Percentiles rank a stretch among this genome's conserved stretches.
Conservation (phyloP, 2,329 filamentous ascomycete species). For the Paraphaeosphaeria minitans region DNA sequence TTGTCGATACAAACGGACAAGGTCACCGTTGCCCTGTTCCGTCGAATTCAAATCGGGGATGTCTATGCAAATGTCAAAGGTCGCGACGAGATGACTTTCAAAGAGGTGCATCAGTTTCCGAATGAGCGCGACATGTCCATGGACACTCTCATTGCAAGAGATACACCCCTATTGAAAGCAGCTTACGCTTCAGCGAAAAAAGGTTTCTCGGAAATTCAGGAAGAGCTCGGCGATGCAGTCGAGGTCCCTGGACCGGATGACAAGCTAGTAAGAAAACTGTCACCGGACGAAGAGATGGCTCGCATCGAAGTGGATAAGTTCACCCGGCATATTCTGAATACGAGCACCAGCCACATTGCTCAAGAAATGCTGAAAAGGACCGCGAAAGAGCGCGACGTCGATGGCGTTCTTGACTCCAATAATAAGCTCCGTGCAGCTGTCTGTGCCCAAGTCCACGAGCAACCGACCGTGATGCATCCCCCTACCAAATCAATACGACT, state of each 20-base stretch:
- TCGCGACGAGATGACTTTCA: slow-evolving; percentile 59
- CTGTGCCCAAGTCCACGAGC: slow-evolving; percentile 54
- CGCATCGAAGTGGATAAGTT: slow-evolving; percentile 50
- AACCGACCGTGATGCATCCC: slow-evolving; percentile 58
- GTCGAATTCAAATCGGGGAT: slow-evolving; percentile 58
- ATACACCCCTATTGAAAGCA: slow-evolving; percentile 54
- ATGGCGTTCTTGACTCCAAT: slow-evolving; percentile 42
- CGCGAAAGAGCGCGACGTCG: slow-evolving; percentile 33
- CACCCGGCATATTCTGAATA: slow-evolving; percentile 42
- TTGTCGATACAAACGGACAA: slow-evolving; percentile 58
- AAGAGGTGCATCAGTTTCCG: slow-evolving; percentile 37
- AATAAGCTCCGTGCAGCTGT: slow-evolving; percentile 57
- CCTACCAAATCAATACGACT: slow-evolving; percentile 55
- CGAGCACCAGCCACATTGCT: slow-evolving; percentile 37
- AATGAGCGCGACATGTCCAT: slow-evolving; percentile 42
- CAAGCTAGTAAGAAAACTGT: slow-evolving; percentile 49
- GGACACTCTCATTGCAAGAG: slow-evolving; percentile 50
- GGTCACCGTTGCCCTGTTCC: slow-evolving; percentile 55
- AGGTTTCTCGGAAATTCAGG: slow-evolving; percentile 21
- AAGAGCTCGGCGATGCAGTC: slow-evolving; percentile 24
- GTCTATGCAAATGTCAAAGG: slow-evolving; percentile 62
- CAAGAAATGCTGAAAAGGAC: slow-evolving; percentile 30
- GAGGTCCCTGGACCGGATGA: slow-evolving; percentile 42
- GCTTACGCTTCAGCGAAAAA: slow-evolving; percentile 36
- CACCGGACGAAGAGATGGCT: slow-evolving; percentile 53